phyloP scores from a whole-genome alignment of 2,329 filamentous ascomycete genomes.

The Annulohypoxylon truncatum region DNA sequence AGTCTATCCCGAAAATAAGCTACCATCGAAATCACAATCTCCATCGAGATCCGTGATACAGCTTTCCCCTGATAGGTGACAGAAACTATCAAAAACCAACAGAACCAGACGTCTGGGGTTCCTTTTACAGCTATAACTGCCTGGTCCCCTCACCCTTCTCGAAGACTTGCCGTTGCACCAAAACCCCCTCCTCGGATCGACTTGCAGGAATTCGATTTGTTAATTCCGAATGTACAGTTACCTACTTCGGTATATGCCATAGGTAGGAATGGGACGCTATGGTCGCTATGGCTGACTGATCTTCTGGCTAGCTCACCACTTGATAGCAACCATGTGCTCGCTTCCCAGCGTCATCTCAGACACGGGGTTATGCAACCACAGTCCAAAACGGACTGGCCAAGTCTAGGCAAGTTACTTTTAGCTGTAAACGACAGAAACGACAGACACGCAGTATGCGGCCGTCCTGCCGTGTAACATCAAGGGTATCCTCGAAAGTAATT shows the following conservation, averaged over 20 bases:
- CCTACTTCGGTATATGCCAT: constrained; percentile 6
- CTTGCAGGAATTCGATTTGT: constrained; percentile 29
- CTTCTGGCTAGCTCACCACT: constrained; percentile 17
- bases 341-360: constrained; percentile 41
- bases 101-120: constrained; percentile 11
- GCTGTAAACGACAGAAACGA: constrained; percentile 28
- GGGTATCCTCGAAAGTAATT: constrained; percentile 34
- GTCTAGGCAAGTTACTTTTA: constrained; percentile 30
- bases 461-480: constrained; percentile 44
- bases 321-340: constrained; percentile 32
- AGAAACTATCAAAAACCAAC: neutral
- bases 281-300: constrained; percentile 30
- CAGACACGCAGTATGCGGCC: constrained; percentile 41
- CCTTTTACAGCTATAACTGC: constrained; percentile 33
- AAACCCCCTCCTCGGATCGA: constrained; percentile 32
- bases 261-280: constrained; percentile 20
- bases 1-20: neutral
- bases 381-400: constrained; percentile 43
- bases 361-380: constrained; percentile 44
- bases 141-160: constrained; percentile 18
- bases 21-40: constrained; percentile 30
- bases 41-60: constrained; percentile 37
- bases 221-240: constrained; percentile 32
- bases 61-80: constrained; percentile 24
- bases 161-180: constrained; percentile 25